Percentiles rank a stretch among this genome's conserved stretches.
Conservation (phyloP, 2,329 filamentous ascomycete species). For the Trichoderma oligosporum region DNA sequence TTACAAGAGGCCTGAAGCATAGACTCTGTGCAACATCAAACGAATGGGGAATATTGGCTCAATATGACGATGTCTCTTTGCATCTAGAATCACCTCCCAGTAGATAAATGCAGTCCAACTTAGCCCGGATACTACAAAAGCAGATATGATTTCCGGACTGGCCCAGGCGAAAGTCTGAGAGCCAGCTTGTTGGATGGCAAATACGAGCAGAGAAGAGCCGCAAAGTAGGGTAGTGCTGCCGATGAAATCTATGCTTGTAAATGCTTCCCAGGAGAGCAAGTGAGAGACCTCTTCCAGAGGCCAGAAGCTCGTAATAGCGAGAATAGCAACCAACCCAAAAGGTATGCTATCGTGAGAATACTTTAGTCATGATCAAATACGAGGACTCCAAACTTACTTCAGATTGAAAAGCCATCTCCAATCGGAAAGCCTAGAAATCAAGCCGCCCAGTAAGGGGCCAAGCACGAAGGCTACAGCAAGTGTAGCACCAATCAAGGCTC, state of each 20-base stretch:
- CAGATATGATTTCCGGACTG: slow-evolving; percentile 47
- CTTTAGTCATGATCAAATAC: neutral
- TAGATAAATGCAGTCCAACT: slow-evolving; percentile 47
- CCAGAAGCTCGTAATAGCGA: slow-evolving; percentile 46
- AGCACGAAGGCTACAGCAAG: slow-evolving; percentile 56
- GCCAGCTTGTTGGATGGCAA: slow-evolving; percentile 55
- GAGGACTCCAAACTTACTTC: slow-evolving; percentile 45
- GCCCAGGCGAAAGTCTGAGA: slow-evolving; percentile 50
- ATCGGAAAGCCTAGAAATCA: slow-evolving; percentile 48
- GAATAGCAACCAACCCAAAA: slow-evolving; percentile 45
- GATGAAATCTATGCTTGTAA: slow-evolving; percentile 50
- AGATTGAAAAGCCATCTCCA: slow-evolving; percentile 62
- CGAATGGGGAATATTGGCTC: slow-evolving; percentile 55
- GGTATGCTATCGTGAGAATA: slow-evolving; percentile 42
- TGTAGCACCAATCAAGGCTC: slow-evolving; percentile 53
- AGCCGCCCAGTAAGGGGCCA: slow-evolving; percentile 55
- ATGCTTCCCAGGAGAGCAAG: slow-evolving; percentile 40
- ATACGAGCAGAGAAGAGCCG: slow-evolving; percentile 52
- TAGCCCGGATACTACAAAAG: slow-evolving; percentile 45
- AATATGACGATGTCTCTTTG: slow-evolving; percentile 36
- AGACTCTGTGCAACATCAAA: slow-evolving; percentile 47
- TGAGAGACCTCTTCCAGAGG: slow-evolving; percentile 37
- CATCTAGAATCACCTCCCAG: slow-evolving; percentile 49
- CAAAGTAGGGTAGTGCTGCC: slow-evolving; percentile 49
- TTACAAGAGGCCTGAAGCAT: slow-evolving; percentile 49